Conservation (phyloP, 2,329 filamentous ascomycete genomes). For the Diplocarpon rosae region DNA sequence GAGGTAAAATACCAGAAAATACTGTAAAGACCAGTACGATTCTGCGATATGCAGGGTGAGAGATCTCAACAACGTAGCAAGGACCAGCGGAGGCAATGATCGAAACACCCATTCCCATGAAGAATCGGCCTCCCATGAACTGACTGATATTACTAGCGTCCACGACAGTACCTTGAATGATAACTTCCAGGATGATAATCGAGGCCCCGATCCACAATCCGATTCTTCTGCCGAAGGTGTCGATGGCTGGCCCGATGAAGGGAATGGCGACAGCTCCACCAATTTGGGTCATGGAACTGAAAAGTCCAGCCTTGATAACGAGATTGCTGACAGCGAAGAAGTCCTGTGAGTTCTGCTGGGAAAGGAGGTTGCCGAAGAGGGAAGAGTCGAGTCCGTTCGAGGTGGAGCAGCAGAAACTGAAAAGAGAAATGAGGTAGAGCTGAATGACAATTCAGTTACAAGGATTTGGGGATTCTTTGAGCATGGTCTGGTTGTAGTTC, state of each 20-base stretch:
- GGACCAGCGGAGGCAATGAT: slow-evolving; percentile 35
- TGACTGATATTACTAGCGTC: slow-evolving; percentile 27
- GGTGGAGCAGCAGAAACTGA: slow-evolving; percentile 37
- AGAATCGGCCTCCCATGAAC: slow-evolving; percentile 44
- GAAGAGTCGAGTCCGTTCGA: slow-evolving; percentile 41
- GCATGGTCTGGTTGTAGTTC: slow-evolving; percentile 29
- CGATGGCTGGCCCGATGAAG: slow-evolving; percentile 35
- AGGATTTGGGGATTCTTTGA: slow-evolving; percentile 37
- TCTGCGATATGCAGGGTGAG: slow-evolving; percentile 35
- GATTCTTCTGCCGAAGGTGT: slow-evolving; percentile 34
- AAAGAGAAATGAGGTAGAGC: slow-evolving; percentile 33
- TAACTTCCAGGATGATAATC: slow-evolving; percentile 34
- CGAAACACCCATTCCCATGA: slow-evolving; percentile 45
- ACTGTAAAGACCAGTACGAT: slow-evolving; percentile 28
- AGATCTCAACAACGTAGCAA: slow-evolving; percentile 35
- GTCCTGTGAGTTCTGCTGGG: slow-evolving; percentile 31
- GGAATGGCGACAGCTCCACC: slow-evolving; percentile 36
- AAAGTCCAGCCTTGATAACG: slow-evolving; percentile 37
- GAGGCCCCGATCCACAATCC: slow-evolving; percentile 36
- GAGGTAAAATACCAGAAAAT: slow-evolving; percentile 18
- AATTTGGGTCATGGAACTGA: slow-evolving; percentile 40
- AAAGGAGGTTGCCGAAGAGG: slow-evolving; percentile 36
- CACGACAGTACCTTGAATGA: slow-evolving; percentile 31
- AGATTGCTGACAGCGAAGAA: slow-evolving; percentile 31
- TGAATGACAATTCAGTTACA: slow-evolving; percentile 30